Evolutionary conservation across 2,329 filamentous ascomycete species (phyloP).

Genomic region (Fusarium avenaceum): DNA sequence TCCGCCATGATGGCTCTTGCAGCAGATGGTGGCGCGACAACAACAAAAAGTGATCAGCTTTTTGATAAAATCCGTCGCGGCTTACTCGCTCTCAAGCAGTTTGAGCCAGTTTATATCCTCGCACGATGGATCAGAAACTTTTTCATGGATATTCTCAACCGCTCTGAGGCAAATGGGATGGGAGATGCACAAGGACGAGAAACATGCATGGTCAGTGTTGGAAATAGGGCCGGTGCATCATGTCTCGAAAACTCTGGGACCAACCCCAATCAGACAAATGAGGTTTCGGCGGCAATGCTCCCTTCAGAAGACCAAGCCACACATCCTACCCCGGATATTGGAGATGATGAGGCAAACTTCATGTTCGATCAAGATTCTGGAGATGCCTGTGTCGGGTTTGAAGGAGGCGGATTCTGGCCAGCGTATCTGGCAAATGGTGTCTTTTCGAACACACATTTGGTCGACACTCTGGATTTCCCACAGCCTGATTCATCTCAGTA

Average conservation of each 20-base stretch:
- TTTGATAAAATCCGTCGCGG: background rate
- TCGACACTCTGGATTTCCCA: constrained; percentile 17
- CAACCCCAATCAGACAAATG: too few relatives aligned
- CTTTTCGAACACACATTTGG: background rate
- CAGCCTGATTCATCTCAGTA: constrained; percentile 27
- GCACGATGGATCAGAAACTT: constrained; percentile 29
- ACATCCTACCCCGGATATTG: fast-evolving
- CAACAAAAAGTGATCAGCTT: background rate
- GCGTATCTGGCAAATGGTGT: constrained; percentile 8
- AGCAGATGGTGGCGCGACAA: background rate
- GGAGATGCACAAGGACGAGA: fast-evolving
- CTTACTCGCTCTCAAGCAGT: background rate
- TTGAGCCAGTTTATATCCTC: constrained; percentile 12
- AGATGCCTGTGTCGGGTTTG: background rate
- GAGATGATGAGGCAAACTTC: fast-evolving
- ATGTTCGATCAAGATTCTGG: background rate
- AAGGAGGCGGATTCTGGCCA: constrained; percentile 13
- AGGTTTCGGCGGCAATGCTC: fast-evolving
- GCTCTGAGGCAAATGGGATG: fast-evolving
- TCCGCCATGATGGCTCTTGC: constrained; percentile 2
- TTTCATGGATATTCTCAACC: constrained; percentile 30
- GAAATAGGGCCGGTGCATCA: too few relatives aligned
- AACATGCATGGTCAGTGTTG: background rate
- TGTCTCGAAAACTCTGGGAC: too few relatives aligned
- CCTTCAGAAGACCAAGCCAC: fast-evolving